These are phyloP conservation scores for Pascua sp. DNA, from an alignment of 1,284 basidiomycete genomes.

Conservation along the genomic window DNA sequence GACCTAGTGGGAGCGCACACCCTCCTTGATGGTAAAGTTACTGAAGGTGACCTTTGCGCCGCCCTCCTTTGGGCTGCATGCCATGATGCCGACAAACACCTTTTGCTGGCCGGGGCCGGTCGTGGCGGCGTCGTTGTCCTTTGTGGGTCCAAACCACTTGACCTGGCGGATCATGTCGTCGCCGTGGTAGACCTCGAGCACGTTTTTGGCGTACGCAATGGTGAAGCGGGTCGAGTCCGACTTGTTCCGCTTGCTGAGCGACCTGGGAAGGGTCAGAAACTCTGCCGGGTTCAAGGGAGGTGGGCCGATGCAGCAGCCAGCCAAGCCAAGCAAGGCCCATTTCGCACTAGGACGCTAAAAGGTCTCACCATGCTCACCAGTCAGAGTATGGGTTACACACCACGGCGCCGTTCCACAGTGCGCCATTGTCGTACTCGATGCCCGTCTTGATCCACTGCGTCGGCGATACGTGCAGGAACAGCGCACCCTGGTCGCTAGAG, in stretches of 20 bases:
- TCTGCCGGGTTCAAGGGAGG: too few species aligned
- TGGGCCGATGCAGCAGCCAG: background rate
- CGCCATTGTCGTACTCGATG: slow-evolving; percentile 28
- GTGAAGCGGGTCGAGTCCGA: slow-evolving; percentile 18
- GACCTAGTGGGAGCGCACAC: slow-evolving; percentile 1
- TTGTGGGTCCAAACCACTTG: slow-evolving; percentile 23
- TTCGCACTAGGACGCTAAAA: too few species aligned
- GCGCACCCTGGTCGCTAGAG: slow-evolving; percentile 29
- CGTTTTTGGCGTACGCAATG: slow-evolving; percentile 13
- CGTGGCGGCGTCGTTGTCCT: background rate
- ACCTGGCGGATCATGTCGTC: slow-evolving; percentile 34
- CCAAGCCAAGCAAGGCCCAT: background rate
- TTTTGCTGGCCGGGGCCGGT: slow-evolving; percentile 6
- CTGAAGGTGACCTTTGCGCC: slow-evolving; percentile 21
- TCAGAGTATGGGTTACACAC: slow-evolving; percentile 33
- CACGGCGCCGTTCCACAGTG: slow-evolving; percentile 28
- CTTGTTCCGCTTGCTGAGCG: slow-evolving; percentile 11
- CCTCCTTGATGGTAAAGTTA: slow-evolving; percentile 23
- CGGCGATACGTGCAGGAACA: slow-evolving; percentile 26
- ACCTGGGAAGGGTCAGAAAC: slow-evolving; percentile 6
- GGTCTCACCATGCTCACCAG: slow-evolving; percentile 22
- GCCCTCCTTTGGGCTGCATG: slow-evolving; percentile 26
- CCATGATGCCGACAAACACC: slow-evolving; percentile 35
- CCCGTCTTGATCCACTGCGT: slow-evolving; percentile 34
- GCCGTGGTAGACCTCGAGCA: slow-evolving; percentile 24